Evolutionary conservation across 371 early-diverging fungal genomes (phyloP), one percentile per base, ranked within the genome.

Genomic region (Mucor mucedo): DNA sequence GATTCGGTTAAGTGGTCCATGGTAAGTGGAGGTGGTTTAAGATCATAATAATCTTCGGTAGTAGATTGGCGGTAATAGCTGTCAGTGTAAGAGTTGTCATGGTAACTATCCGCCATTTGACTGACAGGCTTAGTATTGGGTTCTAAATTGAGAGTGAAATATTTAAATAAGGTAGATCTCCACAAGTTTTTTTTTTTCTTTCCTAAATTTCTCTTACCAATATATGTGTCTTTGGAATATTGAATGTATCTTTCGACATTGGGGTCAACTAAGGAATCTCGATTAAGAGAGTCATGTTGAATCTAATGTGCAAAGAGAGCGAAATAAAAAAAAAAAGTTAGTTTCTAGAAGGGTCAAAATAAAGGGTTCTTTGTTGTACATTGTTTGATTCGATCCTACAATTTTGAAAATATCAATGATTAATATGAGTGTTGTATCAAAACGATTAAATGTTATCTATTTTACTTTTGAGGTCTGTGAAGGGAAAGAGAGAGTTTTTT

Each of bases 401-500:
- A 11, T 35, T 21, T 21, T 21, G 28, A 44, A 63, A 35, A 44
- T 10, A 41, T 5, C 21, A 27, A 30, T 30, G 32, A 3, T 42
- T 42, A 42, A 42, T 42, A 50, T 8, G 50, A 21, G 10, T 42
- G 13, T 8, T 41, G 13, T 47, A 7, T 14, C 9, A n/a, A 47
- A 42, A 21, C 21, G 21, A 4, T 42, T 42, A 0, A 13, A 9
- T 42, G 10, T 9, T 42, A 42, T n/a, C 52, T 41, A 16, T 21
- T 35, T 60, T 66, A 66, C 66, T 52, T 44, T 49, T 53, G 58
- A 27, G 68, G 38, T 47, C 62, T 67, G 44, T 62, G 57, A n/a
- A 56, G 57, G 32, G 62, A 62, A 30, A 67, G 44, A 16, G 68
- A 67, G 33, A 67, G 16, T 56, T 67, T 67, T 42, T 67, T 67